Evolutionary conservation across 352 stramenopile species (phyloP), one percentile per base, ranked within the genome.

Genomic region (Phytophthora quininea): DNA sequence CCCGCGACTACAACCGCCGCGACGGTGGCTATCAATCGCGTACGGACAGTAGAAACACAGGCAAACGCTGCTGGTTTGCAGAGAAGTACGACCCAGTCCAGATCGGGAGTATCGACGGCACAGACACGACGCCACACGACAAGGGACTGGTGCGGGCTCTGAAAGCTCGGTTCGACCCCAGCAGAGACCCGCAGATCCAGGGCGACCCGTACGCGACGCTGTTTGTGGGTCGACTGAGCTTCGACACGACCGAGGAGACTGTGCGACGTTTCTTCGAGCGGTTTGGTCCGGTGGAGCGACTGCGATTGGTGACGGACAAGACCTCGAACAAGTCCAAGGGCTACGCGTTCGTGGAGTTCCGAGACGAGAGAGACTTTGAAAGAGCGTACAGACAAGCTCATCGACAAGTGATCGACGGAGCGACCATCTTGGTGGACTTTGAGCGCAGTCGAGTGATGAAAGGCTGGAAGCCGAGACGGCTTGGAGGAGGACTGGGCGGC

Each of bases 331-430:
- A 77, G 51, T 92, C 84, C 60, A 88, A 82, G 37, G 85, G 85
- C 47, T 93, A 95, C 72, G 85, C 87, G 31, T 95, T 95, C 64
- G 65, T 95, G 30, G 85, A 92, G 58, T 95, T 90, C 54, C 71
- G 67, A 35, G 53, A 71, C 38, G 82, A 90, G 58, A 66, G 67
- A 24, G 73, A 77, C 46, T 93, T 92, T 48, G 73, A 77, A 56
- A 62, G 59, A 32, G 88, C 88, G 9, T 94, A 93, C 53, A 64
- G 69, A 40, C 59, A 74, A 10, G 71, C 79, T n/a, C 80, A 95
- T 60, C 68, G 75, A 24, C 73, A 69, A 0, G 67, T 77, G 43
- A 72, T 94, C 47, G 88, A 95, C 47, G 86, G 81, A 4, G 80
- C 72, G 40, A 58, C 58, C 0, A 81, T 95, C 29, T 72, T 95